Conservation (phyloP, 805 yeast species). For the Jamesozyma jinghongensis region DNA sequence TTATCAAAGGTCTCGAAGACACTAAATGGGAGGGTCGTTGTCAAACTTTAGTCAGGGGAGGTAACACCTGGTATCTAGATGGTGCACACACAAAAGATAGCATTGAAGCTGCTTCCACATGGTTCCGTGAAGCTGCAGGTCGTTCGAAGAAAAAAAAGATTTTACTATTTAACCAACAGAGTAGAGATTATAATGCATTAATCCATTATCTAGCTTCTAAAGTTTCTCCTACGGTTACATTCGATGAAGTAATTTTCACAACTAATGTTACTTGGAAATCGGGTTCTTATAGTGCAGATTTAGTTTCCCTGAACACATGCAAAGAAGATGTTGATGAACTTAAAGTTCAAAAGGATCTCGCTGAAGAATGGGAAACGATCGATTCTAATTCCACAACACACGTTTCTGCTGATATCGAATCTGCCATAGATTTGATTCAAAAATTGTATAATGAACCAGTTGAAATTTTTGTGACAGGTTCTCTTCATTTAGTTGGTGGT, state of each 20-base stretch:
- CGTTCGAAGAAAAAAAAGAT: constrained; percentile 31
- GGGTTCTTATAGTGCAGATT: constrained; percentile 71
- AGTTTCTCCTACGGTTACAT: constrained; percentile 36
- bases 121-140: constrained; percentile 46
- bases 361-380: constrained; percentile 55
- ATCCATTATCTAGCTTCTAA: constrained; percentile 44
- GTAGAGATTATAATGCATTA: constrained; percentile 69
- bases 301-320: constrained; percentile 78
- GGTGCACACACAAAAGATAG: constrained; percentile 96
- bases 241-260: constrained; percentile 75
- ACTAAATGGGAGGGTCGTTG: constrained; percentile 97
- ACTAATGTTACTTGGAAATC: constrained; percentile 88
- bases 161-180: constrained; percentile 87
- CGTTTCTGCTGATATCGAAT: constrained; percentile 68
- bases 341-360: constrained; percentile 68
- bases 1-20: constrained; percentile 48
- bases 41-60: constrained; percentile 48
- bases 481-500: constrained; percentile 92
- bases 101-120: constrained; percentile 65
- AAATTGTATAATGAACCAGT: constrained; percentile 25
- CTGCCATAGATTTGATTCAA: constrained; percentile 47
- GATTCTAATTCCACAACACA: constrained; percentile 35
- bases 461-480: constrained; percentile 88
- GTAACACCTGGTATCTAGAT: constrained; percentile 71
- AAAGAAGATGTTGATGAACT: constrained; percentile 70